A percentile compares a stretch with the other conserved stretches of the same genome.
phyloP scores from a whole-genome alignment of 129 eudicot species.

The Chrysanthemum lavandulifolium region DNA sequence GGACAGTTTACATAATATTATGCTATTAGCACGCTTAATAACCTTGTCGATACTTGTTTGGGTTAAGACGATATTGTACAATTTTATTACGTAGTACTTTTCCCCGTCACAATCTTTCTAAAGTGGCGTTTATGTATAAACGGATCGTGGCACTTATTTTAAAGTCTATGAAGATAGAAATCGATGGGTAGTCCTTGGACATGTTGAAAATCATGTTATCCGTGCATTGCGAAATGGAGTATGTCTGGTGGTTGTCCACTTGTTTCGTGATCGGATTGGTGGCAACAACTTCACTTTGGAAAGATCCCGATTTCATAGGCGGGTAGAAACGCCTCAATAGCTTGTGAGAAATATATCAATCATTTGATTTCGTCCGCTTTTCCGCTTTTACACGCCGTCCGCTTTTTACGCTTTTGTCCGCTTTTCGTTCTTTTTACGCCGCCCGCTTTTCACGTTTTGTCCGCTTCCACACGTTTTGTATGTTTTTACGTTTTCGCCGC shows the following conservation, averaged over 20 bases:
- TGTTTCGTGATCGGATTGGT: slow-evolving; percentile 45
- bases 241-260: background rate
- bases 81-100: background rate
- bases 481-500: too few species aligned
- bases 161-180: too few species aligned
- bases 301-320: slow-evolving; percentile 68
- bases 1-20: background rate
- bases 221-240: background rate
- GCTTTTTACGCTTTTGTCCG: too few species aligned
- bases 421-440: too few species aligned
- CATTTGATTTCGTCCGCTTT: slow-evolving; percentile 4
- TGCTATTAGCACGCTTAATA: background rate
- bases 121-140: too few species aligned
- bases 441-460: too few species aligned
- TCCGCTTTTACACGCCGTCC: too few species aligned
- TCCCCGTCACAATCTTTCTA: background rate
- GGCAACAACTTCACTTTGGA: slow-evolving; percentile 66
- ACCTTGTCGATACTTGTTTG: background rate
- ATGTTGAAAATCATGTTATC: background rate
- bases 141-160: too few species aligned
- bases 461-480: too few species aligned
- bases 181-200: too few species aligned
- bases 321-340: slow-evolving; percentile 45
- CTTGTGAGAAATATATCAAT: slow-evolving; percentile 41
- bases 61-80: background rate